Evolutionary conservation across 2,329 filamentous ascomycete species (phyloP), one percentile per base, ranked within the genome.

Genomic region (Neopestalotiopsis clavispora): DNA sequence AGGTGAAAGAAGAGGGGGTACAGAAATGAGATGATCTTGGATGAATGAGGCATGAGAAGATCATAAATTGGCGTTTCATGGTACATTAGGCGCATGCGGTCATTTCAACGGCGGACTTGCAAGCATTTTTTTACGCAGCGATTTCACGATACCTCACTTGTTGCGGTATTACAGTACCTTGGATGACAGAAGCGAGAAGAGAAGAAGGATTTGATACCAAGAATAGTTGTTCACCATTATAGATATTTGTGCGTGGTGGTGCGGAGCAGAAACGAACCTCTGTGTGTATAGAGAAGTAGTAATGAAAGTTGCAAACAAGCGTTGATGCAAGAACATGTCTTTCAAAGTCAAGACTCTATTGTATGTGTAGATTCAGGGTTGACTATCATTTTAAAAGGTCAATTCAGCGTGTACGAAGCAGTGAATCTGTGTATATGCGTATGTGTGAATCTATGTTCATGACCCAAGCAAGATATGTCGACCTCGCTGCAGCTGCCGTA

Each of bases 121-220:
- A 28, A 64, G 14, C 40, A 23, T 64, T 64, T 64, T 20, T 64
- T 64, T 17, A 38, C 32, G 30, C 38, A 64, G 61, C 61, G 61
- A 64, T 34, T 57, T 66, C 56, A 66, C 32, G 13, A 42, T 57
- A 57, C 30, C 52, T 49, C 52, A 23, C 20, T 34, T 10, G 13
- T 58, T 30, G 13, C 52, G 45, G 59, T 38, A 40, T 40, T 34
- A 30, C 17, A 62, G 32, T 62, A 40, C 32, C 45, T 66, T 66
- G 64, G 64, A 58, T 66, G 64, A 58, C 20, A 30, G 62, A 30
- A 52, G 49, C 40, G 20, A 30, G 61, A 64, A 17, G 61, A 23
- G 38, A 17, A 12, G 34, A 62, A 23, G 17, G 45, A 52, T 52
- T 52, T 59, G 59, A 62, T 62, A 62, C 34, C 59, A 62, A 52